Evolutionary conservation across 805 yeast species (phyloP).

Genomic region (Wickerhamiella alocasiicola): DNA sequence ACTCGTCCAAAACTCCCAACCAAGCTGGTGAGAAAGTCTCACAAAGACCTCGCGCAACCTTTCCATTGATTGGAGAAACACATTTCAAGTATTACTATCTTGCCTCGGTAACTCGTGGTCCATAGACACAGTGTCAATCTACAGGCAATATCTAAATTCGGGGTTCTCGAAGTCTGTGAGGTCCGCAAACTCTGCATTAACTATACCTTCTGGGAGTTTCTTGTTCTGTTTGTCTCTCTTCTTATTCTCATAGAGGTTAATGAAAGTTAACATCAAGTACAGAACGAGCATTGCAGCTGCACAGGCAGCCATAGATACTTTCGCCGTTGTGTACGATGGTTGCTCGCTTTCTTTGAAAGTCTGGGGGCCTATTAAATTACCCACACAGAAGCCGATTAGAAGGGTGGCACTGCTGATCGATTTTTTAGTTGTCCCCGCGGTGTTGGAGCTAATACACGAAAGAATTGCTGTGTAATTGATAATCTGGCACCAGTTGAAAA

Average conservation of each 20-base stretch:
- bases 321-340: slow-evolving; percentile 47
- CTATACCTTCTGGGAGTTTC: not conserved
- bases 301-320: slow-evolving; percentile 42
- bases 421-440: slow-evolving; percentile 65
- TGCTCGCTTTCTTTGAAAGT: slow-evolving; percentile 45
- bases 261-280: slow-evolving; percentile 21
- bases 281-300: slow-evolving; percentile 30
- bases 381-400: slow-evolving; percentile 54
- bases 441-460: slow-evolving; percentile 31
- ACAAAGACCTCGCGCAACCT: too few relatives aligned
- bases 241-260: slow-evolving; percentile 11
- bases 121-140: too few relatives aligned
- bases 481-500: slow-evolving; percentile 23
- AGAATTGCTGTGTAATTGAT: slow-evolving; percentile 22
- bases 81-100: too few relatives aligned
- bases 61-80: too few relatives aligned
- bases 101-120: too few relatives aligned
- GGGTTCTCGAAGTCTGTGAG: slow-evolving; percentile 42
- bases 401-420: slow-evolving; percentile 45
- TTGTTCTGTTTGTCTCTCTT: slow-evolving; percentile 10
- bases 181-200: slow-evolving; percentile 30
- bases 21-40: too few relatives aligned
- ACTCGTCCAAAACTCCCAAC: too few relatives aligned
- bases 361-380: slow-evolving; percentile 64
- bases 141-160: slow-evolving; percentile 33